A percentile compares a stretch with the other conserved stretches of the same genome.
Evolutionary conservation across 2,329 filamentous ascomycete genomes (phyloP).

Genomic region (Trichoderma asperellum): DNA sequence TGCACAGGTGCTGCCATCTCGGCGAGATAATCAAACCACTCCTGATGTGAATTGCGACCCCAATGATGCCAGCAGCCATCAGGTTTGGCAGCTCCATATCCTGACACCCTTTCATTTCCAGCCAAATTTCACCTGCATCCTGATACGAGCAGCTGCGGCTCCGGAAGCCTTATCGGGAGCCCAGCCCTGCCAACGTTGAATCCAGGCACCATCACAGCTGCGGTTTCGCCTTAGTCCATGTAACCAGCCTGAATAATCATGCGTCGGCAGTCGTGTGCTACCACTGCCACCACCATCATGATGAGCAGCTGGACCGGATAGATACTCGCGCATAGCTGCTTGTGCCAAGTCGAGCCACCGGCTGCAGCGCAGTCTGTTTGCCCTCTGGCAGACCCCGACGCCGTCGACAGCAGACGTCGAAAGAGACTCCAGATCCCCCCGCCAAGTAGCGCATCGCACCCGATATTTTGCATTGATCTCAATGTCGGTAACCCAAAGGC

Average conservation of each 20-base stretch:
- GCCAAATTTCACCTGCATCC: constrained; percentile 16
- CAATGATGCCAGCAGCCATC: background rate
- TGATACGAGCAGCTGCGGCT: background rate
- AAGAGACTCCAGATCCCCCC: background rate
- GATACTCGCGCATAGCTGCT: background rate
- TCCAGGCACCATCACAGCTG: background rate
- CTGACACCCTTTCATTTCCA: constrained; percentile 16
- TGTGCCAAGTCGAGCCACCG: background rate
- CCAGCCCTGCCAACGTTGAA: background rate
- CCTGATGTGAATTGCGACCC: constrained; percentile 5
- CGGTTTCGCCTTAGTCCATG: background rate
- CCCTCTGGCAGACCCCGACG: constrained; percentile 6
- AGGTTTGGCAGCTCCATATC: constrained; percentile 6
- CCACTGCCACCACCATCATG: background rate
- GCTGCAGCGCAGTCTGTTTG: constrained; percentile 1
- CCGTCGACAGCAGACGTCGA: background rate
- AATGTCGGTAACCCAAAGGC: constrained; percentile 10
- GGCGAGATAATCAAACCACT: constrained; percentile 6
- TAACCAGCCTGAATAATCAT: background rate
- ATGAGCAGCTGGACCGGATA: background rate
- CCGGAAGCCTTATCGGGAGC: background rate
- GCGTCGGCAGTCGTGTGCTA: background rate
- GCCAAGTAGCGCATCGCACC: background rate
- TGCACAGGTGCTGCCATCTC: constrained; percentile 19
- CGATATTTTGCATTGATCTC: background rate